Percentiles rank a stretch among this genome's conserved stretches.
Conservation (phyloP, 1,139 yeast species). For the Pneumocystis jirovecii region DNA sequence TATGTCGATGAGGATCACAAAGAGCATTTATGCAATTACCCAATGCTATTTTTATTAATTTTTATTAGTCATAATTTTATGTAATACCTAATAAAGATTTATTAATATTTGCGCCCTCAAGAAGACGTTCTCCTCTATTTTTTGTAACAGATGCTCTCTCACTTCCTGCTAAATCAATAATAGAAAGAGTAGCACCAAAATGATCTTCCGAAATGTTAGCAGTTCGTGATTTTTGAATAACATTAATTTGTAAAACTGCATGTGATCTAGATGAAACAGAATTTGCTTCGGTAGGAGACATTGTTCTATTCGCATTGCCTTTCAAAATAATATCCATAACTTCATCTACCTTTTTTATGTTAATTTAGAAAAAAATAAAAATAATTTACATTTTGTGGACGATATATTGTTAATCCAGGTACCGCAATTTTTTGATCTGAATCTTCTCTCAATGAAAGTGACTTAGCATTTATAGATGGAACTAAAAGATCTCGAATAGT, state of each 20-base stretch:
- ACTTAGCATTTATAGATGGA: constrained; percentile 28
- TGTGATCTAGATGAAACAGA: constrained; percentile 77
- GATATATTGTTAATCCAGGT: constrained; percentile 53
- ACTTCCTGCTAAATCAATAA: constrained; percentile 93
- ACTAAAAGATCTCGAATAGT: constrained; percentile 56
- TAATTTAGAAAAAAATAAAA: background rate
- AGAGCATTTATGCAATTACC: constrained; percentile 91
- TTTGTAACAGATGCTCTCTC: constrained; percentile 71
- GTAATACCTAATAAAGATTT: constrained; percentile 71
- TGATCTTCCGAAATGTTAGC: constrained; percentile 30
- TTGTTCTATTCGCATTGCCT: constrained; percentile 65
- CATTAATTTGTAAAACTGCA: constrained; percentile 63
- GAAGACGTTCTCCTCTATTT: constrained; percentile 46
- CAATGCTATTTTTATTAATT: constrained; percentile 43
- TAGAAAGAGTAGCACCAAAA: constrained; percentile 47
- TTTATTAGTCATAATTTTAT: background rate
- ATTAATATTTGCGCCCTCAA: constrained; percentile 86
- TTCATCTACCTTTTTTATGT: constrained; percentile 29
- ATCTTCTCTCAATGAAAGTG: constrained; percentile 56
- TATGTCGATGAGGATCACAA: constrained; percentile 51
- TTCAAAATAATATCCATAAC: constrained; percentile 42
- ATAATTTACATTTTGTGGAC: constrained; percentile 32
- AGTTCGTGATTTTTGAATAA: constrained; percentile 28
- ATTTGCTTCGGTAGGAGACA: constrained; percentile 82
- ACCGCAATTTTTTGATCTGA: constrained; percentile 53